Base-by-base conservation (phyloP, 2,329 filamentous ascomycete genomes). In the Botrytis medusae region DNA sequence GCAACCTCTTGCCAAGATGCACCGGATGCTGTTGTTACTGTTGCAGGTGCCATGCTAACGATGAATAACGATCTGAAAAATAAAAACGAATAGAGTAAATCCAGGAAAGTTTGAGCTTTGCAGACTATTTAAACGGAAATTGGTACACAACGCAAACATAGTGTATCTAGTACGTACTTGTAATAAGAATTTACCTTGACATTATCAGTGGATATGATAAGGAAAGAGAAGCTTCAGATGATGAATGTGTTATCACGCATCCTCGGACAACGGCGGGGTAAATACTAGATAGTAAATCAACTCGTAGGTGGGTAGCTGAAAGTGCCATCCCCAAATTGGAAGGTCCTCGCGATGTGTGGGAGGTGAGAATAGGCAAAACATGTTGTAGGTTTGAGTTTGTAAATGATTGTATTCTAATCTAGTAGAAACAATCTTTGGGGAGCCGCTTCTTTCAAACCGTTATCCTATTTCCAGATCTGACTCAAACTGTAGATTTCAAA, bases 1-100 rank as follows among this genome's bases (percentile, higher is more conserved):
- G 85, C 85, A n/a, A 86, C 83, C 44, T 84, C 81, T 75, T 86
- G 81, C 85, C 86, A 87, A 42, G 77, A 81, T 69, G 82, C 80
- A 29, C 79, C 78, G 7, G 75, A 76, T 6, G 75, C 75, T 44
- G 75, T 79, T 5, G 79, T 81, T n/a, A 80, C 73, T 75, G 69
- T 75, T 63, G 76, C 78, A 68, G 74, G 74, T 76, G 77, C 73
- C 78, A 79, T 79, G 29, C 10, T 75, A 59, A 75, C 60, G 59
- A 64, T 25, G 29, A n/a, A 63, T 46, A 7, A 71, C 40, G 8
- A 12, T 40, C 40, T 46, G 12, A 25, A 60, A 22, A 59, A 34
- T n/a, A 25, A 20, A n/a, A 62, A 40, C 34, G 6, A 51, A 14
- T 4, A 40, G 20, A 5, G 37, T 29, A 37, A 34, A 37, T 18